Evolutionary conservation across 176 grass and related monocot genomes (phyloP).

Genomic region (Oryza brachyantha): DNA sequence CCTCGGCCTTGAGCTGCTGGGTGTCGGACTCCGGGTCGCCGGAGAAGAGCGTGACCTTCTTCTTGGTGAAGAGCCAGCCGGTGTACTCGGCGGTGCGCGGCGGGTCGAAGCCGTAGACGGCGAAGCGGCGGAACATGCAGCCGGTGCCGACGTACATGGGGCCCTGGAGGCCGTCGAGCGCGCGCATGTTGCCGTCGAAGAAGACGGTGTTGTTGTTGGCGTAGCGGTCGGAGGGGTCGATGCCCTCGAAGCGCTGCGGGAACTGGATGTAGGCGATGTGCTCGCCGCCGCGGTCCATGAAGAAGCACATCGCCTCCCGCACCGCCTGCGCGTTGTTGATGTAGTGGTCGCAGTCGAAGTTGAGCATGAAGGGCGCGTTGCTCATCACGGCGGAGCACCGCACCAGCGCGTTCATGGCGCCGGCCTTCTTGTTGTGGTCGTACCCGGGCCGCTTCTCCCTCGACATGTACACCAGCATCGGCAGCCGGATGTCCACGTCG

Average conservation of each 20-base stretch:
- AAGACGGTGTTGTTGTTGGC: slow-evolving; percentile 99
- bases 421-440: slow-evolving; percentile 99
- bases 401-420: slow-evolving; percentile 94
- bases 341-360: slow-evolving; percentile 98
- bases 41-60: slow-evolving; percentile 52
- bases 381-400: slow-evolving; percentile 82
- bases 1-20: slow-evolving; percentile 54
- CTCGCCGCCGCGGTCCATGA: slow-evolving; percentile 86
- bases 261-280: slow-evolving; percentile 91
- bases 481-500: slow-evolving; percentile 79
- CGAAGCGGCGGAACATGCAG: slow-evolving; percentile 87
- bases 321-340: slow-evolving; percentile 79
- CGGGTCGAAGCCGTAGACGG: slow-evolving; percentile 94
- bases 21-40: slow-evolving; percentile 57
- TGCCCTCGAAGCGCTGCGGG: slow-evolving; percentile 89
- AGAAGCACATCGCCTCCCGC: slow-evolving; percentile 95
- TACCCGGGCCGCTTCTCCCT: slow-evolving; percentile 81
- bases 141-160: slow-evolving; percentile 97
- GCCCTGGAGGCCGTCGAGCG: slow-evolving; percentile 87
- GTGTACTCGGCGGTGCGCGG: slow-evolving; percentile 75
- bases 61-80: slow-evolving; percentile 58
- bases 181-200: slow-evolving; percentile 99
- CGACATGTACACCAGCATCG: slow-evolving; percentile 88
- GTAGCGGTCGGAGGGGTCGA: slow-evolving; percentile 92
- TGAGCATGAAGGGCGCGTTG: slow-evolving; percentile 97